Evolutionary conservation across 345 rosid genomes (phyloP).

Genomic region (Xanthoceras sorbifolium): DNA sequence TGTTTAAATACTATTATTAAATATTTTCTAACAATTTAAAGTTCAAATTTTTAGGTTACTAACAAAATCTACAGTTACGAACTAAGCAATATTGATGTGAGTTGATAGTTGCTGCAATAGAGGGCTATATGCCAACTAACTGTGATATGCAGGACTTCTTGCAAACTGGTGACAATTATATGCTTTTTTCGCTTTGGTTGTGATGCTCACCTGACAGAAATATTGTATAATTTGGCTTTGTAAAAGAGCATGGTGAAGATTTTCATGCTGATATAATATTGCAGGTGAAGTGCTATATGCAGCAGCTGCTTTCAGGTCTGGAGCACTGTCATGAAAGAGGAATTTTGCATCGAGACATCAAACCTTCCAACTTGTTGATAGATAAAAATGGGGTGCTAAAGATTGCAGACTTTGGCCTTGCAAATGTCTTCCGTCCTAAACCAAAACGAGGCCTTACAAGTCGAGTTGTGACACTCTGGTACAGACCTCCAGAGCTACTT

Average conservation of each 20-base stretch:
- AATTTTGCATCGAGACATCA: slow-evolving; percentile 81
- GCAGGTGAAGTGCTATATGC: slow-evolving; percentile 84
- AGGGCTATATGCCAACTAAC: too few species aligned
- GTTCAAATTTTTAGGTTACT: too few species aligned
- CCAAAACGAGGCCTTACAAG: slow-evolving; percentile 63
- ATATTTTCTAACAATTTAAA: not conserved
- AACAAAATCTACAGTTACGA: not conserved
- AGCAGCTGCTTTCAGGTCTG: slow-evolving; percentile 77
- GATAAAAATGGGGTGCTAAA: slow-evolving; percentile 67
- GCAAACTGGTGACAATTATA: too few species aligned
- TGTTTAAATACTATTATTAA: too few species aligned
- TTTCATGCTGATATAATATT: not conserved
- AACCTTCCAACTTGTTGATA: slow-evolving; percentile 74
- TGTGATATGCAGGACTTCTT: too few species aligned
- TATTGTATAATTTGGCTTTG: not conserved
- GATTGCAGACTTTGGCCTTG: slow-evolving; percentile 86
- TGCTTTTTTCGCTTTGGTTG: too few species aligned
- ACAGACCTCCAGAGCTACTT: slow-evolving; percentile 85
- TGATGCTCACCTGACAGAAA: too few species aligned
- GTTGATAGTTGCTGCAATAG: not conserved
- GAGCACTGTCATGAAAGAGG: slow-evolving; percentile 84
- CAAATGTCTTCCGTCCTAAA: slow-evolving; percentile 57
- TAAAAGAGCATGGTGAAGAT: not conserved
- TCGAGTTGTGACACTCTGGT: slow-evolving; percentile 91
- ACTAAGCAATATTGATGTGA: not conserved